These are phyloP conservation scores for Fusarium citri DNA, from an alignment of 2,329 filamentous ascomycete species.

Conservation along the genomic window DNA sequence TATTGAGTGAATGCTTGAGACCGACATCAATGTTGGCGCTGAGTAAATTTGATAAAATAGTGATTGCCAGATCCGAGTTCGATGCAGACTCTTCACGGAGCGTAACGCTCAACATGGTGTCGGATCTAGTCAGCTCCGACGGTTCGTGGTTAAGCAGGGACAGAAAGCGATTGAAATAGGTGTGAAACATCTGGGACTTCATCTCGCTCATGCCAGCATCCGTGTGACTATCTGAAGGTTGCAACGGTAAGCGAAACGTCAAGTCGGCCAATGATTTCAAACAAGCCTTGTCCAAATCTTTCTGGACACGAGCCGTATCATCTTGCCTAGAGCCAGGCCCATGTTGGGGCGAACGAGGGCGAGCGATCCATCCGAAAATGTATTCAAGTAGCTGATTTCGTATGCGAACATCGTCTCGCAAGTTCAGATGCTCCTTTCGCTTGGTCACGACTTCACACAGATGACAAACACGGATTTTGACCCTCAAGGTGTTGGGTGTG, in stretches of 20 bases:
- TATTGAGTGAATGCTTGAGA: slow-evolving; percentile 75
- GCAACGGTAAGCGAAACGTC: slow-evolving; percentile 73
- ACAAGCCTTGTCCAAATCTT: slow-evolving; percentile 74
- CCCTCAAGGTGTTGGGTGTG: slow-evolving; percentile 66
- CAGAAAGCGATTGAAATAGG: slow-evolving; percentile 77
- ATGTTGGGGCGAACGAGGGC: slow-evolving; percentile 65
- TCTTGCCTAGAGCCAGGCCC: slow-evolving; percentile 62
- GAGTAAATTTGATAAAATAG: slow-evolving; percentile 74
- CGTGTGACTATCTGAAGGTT: slow-evolving; percentile 72
- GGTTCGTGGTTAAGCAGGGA: slow-evolving; percentile 72
- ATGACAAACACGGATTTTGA: slow-evolving; percentile 77
- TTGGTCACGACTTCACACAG: slow-evolving; percentile 73
- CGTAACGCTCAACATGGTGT: slow-evolving; percentile 49
- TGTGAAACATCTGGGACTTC: slow-evolving; percentile 78
- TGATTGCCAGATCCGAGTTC: slow-evolving; percentile 72
- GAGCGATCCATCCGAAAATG: slow-evolving; percentile 75
- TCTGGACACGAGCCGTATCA: slow-evolving; percentile 68
- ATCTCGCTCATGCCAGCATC: slow-evolving; percentile 75
- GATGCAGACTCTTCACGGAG: slow-evolving; percentile 66
- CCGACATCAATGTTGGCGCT: slow-evolving; percentile 79
- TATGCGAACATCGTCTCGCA: slow-evolving; percentile 76
- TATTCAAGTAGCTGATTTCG: slow-evolving; percentile 76
- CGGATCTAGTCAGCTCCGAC: slow-evolving; percentile 52
- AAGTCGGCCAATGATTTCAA: slow-evolving; percentile 73
- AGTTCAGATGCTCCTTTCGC: slow-evolving; percentile 75